These are phyloP conservation scores for Daldinia eschscholtzii DNA, from an alignment of 2,329 filamentous ascomycete genomes.

Conservation along the genomic window DNA sequence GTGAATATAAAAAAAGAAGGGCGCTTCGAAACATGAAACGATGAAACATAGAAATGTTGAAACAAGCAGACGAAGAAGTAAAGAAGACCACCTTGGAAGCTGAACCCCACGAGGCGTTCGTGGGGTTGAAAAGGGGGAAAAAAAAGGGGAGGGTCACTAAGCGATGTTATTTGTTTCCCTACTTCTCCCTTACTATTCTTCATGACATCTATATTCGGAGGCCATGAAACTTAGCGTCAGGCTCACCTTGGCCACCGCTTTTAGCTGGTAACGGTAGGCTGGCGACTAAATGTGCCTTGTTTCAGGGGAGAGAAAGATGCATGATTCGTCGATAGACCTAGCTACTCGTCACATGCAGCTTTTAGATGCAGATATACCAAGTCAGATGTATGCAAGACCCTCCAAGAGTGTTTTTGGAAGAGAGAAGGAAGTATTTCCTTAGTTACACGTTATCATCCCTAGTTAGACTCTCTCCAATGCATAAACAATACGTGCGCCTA, in stretches of 20 bases:
- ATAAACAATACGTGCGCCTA: neutral
- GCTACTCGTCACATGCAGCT: slow-evolving; percentile 34
- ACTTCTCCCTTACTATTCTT: slow-evolving; percentile 26
- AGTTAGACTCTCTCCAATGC: slow-evolving; percentile 10
- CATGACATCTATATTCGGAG: slow-evolving; percentile 39
- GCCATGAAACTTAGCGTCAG: slow-evolving; percentile 40
- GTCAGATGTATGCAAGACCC: slow-evolving; percentile 3
- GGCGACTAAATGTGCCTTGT: slow-evolving; percentile 29
- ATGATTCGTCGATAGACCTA: slow-evolving; percentile 32
- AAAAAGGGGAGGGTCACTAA: slow-evolving; percentile 10
- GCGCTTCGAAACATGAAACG: slow-evolving; percentile 48
- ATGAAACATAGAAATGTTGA: slow-evolving; percentile 34
- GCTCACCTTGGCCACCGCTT: slow-evolving; percentile 22
- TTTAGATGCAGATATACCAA: slow-evolving; percentile 10
- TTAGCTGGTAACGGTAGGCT: slow-evolving; percentile 29
- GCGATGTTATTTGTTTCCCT: slow-evolving; percentile 29
- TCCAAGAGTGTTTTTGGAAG: neutral
- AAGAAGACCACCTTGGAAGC: slow-evolving; percentile 11
- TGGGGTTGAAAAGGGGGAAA: slow-evolving; percentile 23
- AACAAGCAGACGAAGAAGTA: slow-evolving; percentile 16
- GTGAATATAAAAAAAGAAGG: slow-evolving; percentile 45
- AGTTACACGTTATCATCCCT: slow-evolving; percentile 11
- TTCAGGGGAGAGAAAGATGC: slow-evolving; percentile 20
- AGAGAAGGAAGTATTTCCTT: slow-evolving; percentile 8
- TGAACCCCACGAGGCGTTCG: slow-evolving; percentile 38